Evolutionary conservation across 2,329 filamentous ascomycete species (phyloP).

Genomic region (Pseudopithomyces maydicus): DNA sequence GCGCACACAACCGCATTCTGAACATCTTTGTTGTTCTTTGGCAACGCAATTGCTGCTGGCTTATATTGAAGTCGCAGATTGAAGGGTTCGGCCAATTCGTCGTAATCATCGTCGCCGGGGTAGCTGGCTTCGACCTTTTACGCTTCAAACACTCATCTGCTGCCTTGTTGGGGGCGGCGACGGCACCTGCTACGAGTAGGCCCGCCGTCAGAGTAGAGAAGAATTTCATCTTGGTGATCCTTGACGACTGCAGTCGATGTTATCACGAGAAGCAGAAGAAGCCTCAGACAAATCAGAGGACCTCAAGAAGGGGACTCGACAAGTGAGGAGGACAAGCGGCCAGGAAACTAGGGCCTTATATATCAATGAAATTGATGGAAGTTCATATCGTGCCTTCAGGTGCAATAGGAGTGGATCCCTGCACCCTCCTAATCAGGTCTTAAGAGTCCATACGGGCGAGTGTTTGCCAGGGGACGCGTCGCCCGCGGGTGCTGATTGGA

Average conservation of each 20-base stretch:
- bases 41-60: slow-evolving; percentile 63
- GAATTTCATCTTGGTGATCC: slow-evolving; percentile 3
- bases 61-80: slow-evolving; percentile 45
- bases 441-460: neutral
- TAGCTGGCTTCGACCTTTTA: slow-evolving; percentile 42
- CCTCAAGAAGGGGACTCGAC: neutral
- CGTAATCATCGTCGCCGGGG: slow-evolving; percentile 29
- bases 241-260: neutral
- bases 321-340: neutral
- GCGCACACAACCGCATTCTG: slow-evolving; percentile 65
- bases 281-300: neutral
- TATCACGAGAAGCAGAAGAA: neutral
- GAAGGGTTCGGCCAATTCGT: slow-evolving; percentile 40
- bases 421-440: neutral
- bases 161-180: slow-evolving; percentile 1
- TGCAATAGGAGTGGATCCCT: slow-evolving; percentile 1
- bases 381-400: neutral
- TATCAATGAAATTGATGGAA: neutral
- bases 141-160: slow-evolving; percentile 29
- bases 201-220: slow-evolving; percentile 2
- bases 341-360: neutral
- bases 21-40: slow-evolving; percentile 59
- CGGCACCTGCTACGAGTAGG: slow-evolving; percentile 7
- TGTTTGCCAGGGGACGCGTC: neutral
- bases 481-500: neutral